phyloP scores from a whole-genome alignment of 331 rosid genomes.

The Acacia concinna region DNA sequence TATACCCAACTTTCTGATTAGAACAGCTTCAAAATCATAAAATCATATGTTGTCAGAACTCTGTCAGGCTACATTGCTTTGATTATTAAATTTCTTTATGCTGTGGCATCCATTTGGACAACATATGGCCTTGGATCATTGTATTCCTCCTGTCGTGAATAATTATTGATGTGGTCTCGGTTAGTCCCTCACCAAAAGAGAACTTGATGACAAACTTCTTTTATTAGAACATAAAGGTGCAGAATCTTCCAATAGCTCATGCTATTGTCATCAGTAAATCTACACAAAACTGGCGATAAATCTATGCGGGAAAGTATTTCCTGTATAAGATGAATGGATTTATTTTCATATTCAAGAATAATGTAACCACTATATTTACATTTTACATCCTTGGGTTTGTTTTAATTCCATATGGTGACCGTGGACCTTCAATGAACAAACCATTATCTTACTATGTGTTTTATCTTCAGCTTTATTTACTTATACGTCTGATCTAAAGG shows the following conservation, averaged over 20 bases:
- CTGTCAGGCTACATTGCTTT: slow-evolving; percentile 1
- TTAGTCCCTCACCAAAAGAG: slow-evolving; percentile 24
- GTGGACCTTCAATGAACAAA: background rate
- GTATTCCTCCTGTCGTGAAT: slow-evolving; percentile 13
- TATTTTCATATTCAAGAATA: slow-evolving; percentile 11
- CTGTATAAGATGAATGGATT: slow-evolving; percentile 18
- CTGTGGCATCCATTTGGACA: slow-evolving; percentile 2
- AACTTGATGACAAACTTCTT: slow-evolving; percentile 35
- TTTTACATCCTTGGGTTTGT: background rate
- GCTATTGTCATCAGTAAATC: slow-evolving; percentile 23
- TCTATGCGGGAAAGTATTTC: background rate
- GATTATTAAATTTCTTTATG: slow-evolving; percentile 4
- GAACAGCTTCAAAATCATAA: slow-evolving; percentile 13
- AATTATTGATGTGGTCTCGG: slow-evolving; percentile 21
- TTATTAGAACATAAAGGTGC: slow-evolving; percentile 22
- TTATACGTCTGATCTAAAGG: slow-evolving; percentile 9
- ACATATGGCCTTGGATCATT: slow-evolving; percentile 22
- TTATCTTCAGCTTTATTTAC: slow-evolving; percentile 20
- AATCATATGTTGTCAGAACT: slow-evolving; percentile 13
- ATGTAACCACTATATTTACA: background rate
- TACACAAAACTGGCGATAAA: slow-evolving; percentile 25
- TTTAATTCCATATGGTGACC: background rate
- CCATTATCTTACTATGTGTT: background rate
- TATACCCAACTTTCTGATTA: background rate
- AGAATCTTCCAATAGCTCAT: slow-evolving; percentile 25